A percentile compares a stretch with the other conserved stretches of the same genome.
These are phyloP conservation scores for Dendrobium nobile DNA, from an alignment of 106 monocot species.

Conservation along the genomic window DNA sequence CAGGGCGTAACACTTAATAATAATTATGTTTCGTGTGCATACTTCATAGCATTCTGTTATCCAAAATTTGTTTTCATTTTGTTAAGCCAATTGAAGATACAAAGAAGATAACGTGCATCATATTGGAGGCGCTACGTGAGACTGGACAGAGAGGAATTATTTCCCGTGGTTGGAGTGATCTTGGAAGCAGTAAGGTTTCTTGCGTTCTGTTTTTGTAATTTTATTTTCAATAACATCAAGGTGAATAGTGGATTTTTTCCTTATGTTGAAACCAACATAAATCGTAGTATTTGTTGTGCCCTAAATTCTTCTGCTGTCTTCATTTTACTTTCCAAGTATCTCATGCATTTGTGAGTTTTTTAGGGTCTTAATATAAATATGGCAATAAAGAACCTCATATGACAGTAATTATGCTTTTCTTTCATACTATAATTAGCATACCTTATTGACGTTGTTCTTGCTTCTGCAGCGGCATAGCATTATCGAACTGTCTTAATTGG, in stretches of 20 bases:
- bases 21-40: neutral
- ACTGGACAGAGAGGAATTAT: slow-evolving; percentile 94
- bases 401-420: no score
- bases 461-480: no score
- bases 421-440: neutral
- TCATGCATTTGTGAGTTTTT: neutral
- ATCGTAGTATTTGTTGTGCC: neutral
- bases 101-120: slow-evolving; percentile 49
- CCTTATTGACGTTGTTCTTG: neutral
- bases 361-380: neutral
- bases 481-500: no score
- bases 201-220: neutral
- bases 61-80: slow-evolving; percentile 6
- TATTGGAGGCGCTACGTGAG: slow-evolving; percentile 67
- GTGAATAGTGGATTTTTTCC: neutral
- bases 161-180: slow-evolving; percentile 83
- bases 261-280: neutral
- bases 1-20: neutral
- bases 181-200: slow-evolving; percentile 59
- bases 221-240: neutral
- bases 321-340: neutral
- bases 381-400: neutral
- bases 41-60: neutral
- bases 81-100: slow-evolving; percentile 79
- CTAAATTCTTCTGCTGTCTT: neutral